These are phyloP conservation scores for Mycena pura DNA, from an alignment of 768 basidiomycete species.

Conservation along the genomic window DNA sequence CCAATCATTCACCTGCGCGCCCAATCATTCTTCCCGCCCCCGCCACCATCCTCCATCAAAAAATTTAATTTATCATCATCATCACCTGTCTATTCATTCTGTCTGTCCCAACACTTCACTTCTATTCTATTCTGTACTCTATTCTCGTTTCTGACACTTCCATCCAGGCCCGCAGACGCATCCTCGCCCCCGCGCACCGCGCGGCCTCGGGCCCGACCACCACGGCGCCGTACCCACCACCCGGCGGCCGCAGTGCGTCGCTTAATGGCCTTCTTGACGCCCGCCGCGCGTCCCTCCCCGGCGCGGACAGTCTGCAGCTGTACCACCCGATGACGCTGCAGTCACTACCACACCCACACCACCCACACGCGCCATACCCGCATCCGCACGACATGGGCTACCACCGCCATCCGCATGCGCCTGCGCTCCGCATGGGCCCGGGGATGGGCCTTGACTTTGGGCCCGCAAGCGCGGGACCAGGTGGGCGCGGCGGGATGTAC, in stretches of 20 bases:
- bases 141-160: slow-evolving; percentile 23
- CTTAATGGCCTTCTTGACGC: slow-evolving; percentile 47
- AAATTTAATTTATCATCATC: slow-evolving; percentile 26
- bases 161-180: slow-evolving; percentile 76
- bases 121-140: slow-evolving; percentile 17
- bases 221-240: slow-evolving; percentile 71
- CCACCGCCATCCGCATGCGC: slow-evolving; percentile 44
- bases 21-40: slow-evolving; percentile 19
- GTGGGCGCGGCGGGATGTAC: slow-evolving; percentile 18
- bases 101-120: slow-evolving; percentile 12
- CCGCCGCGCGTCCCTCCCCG: slow-evolving; percentile 71
- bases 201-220: slow-evolving; percentile 80
- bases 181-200: slow-evolving; percentile 82
- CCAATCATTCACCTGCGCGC: slow-evolving; percentile 3
- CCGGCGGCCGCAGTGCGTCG: slow-evolving; percentile 48
- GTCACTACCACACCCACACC: slow-evolving; percentile 55
- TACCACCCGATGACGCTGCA: slow-evolving; percentile 84
- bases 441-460: slow-evolving; percentile 48
- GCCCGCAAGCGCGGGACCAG: slow-evolving; percentile 24
- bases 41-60: slow-evolving; percentile 21
- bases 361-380: slow-evolving; percentile 35
- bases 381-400: slow-evolving; percentile 39
- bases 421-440: slow-evolving; percentile 41
- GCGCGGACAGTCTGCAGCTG: slow-evolving; percentile 71
- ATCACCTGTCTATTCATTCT: slow-evolving; percentile 15